Base-by-base conservation (phyloP, 208 protist genomes). In the Crithidia mellificae region DNA sequence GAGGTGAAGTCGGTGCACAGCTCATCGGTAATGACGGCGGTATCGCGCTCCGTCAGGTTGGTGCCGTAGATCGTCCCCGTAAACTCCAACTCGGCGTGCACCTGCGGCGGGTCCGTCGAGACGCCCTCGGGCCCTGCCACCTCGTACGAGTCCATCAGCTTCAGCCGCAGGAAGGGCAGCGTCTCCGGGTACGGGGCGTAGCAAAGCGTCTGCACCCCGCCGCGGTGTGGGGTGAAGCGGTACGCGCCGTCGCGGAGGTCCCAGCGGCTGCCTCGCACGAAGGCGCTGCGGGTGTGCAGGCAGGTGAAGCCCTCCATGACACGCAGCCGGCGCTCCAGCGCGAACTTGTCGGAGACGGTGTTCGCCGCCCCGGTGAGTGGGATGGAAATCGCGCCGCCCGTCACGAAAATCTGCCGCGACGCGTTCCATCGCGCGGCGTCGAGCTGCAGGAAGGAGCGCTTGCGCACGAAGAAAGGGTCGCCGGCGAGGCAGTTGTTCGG, bases 11-110 rank as follows among this genome's bases (percentile, higher is more conserved):
- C 87, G 44, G 74, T 75, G 68, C 87, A 92, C 61, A 81, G 67
- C 63, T 88, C 75, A 38, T 84, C 77, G 17, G 87, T 90, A 57
- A 93, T 90, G 61, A 90, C 78, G 4, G 78, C 80, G 14, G 79
- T 87, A 78, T 93, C 87, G 50, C 64, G 74, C 63, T 88, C 82
- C 6, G 84, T 85, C 49, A 93, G 72, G 72, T 93, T 88, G 4
- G 84, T 90, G 70, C 87, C 87, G 57, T 87, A 93, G 39, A 93
- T 82, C 49, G 80, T 88, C 20, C 84, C 87, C 15, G 68, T 83
- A 63, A 90, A 93, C 77, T 93, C 87, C n/a, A 81, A 49, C 50
- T 85, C 81, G 6, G 82, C 74, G 63, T 81, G 81, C 50, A 90
- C 76, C 71, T 88, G 83, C 22, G 77, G 81, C 9, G 87, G 87